Evolutionary conservation across 352 stramenopile species (phyloP).

Genomic region (Phytopythium mirpurense): DNA sequence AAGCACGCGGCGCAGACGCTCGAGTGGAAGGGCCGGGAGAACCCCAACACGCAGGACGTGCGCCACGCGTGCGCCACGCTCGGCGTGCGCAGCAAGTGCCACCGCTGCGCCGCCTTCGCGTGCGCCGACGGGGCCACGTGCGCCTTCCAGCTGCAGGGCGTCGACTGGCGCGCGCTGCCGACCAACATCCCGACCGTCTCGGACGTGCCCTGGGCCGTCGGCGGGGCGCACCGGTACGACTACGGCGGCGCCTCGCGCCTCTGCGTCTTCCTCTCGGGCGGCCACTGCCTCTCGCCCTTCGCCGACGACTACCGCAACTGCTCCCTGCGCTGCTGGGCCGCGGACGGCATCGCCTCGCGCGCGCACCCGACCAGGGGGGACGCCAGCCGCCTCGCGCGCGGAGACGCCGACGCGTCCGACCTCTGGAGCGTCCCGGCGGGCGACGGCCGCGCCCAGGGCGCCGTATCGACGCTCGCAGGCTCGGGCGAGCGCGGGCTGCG

Average conservation of each 20-base stretch:
- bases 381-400: conserved; percentile 11
- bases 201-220: conserved; percentile 91
- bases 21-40: conserved; percentile 86
- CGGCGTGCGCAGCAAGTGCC: conserved; percentile 92
- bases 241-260: conserved; percentile 81
- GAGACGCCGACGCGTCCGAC: conserved; percentile 49
- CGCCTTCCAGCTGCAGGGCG: conserved; percentile 91
- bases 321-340: conserved; percentile 90
- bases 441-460: conserved; percentile 81
- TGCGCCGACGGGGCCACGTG: conserved; percentile 66
- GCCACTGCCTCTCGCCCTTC: conserved; percentile 71
- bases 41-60: conserved; percentile 89
- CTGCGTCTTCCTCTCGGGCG: conserved; percentile 89
- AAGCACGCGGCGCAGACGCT: conserved; percentile 68
- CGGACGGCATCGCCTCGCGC: conserved; percentile 30
- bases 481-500: conserved; percentile 65
- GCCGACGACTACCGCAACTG: conserved; percentile 88
- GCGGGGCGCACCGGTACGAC: conserved; percentile 89
- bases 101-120: conserved; percentile 88
- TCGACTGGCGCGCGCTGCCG: conserved; percentile 54
- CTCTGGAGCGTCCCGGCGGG: conserved; percentile 40
- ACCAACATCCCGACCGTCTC: conserved; percentile 91
- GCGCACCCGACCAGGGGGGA: conserved; percentile 31
- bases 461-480: conserved; percentile 88
- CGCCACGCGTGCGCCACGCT: conserved; percentile 86